A percentile compares a stretch with the other conserved stretches of the same genome.
Conservation (phyloP, 106 monocot genomes). For the Allium sativum region DNA sequence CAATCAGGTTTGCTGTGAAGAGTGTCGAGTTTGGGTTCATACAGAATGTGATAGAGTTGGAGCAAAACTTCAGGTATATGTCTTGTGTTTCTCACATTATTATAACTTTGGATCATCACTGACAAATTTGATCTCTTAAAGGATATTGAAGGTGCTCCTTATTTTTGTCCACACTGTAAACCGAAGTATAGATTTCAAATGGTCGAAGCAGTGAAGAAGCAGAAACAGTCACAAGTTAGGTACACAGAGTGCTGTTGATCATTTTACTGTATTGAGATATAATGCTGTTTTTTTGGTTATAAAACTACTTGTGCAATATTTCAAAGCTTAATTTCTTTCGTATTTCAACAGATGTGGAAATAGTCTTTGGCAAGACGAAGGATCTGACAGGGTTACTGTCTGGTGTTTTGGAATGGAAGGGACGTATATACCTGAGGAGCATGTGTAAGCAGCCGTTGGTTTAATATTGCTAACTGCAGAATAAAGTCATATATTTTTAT, state of each 20-base stretch:
- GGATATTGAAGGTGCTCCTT: conserved; percentile 58
- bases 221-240: conserved; percentile 26
- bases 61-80: conserved; percentile 44
- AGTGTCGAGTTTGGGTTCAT: conserved; percentile 94
- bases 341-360: conserved; percentile 32
- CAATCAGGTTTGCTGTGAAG: conserved; percentile 69
- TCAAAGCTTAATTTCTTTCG: not conserved
- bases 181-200: conserved; percentile 32
- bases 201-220: conserved; percentile 29
- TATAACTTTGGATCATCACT: not conserved
- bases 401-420: conserved; percentile 62
- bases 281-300: too few species aligned
- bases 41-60: conserved; percentile 64
- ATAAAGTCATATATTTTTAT: not conserved
- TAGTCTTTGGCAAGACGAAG: conserved; percentile 11
- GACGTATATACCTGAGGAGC: conserved; percentile 57
- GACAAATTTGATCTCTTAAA: conserved; percentile 15
- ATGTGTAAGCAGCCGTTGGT: conserved; percentile 52
- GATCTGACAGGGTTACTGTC: conserved; percentile 37
- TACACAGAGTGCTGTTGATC: conserved; percentile 4
- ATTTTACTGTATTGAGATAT: too few species aligned
- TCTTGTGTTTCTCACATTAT: not conserved
- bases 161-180: conserved; percentile 89
- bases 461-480: not conserved
- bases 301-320: not conserved